phyloP scores from a whole-genome alignment of 192 early-diverging fungal species.

The Phycomyces nitens region DNA sequence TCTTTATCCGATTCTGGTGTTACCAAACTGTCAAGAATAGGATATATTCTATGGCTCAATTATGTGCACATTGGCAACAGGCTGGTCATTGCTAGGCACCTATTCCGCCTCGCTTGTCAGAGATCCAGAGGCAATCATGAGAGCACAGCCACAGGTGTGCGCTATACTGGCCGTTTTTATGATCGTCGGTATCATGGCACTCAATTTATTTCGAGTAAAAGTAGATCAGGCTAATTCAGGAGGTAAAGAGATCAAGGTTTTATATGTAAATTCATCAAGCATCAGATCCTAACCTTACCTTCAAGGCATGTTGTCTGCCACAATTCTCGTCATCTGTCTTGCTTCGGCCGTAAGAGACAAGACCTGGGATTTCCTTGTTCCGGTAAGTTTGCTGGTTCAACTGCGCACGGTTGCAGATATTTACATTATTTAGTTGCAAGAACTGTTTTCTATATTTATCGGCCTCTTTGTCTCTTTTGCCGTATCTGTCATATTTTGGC shows the following conservation, averaged over 20 bases:
- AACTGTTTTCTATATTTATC: conserved; percentile 8
- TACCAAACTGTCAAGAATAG: conserved; percentile 7
- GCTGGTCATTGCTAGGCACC: conserved; percentile 22
- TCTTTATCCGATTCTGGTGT: not conserved
- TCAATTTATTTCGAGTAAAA: conserved; percentile 27
- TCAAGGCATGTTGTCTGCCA: conserved; percentile 31
- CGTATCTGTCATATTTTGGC: conserved; percentile 15
- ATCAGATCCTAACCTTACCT: too few relatives aligned
- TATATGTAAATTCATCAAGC: not conserved
- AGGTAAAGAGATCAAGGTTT: conserved; percentile 14
- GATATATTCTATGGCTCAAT: conserved; percentile 24
- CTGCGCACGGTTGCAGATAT: not conserved
- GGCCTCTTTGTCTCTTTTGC: conserved; percentile 17
- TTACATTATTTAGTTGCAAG: conserved; percentile 13
- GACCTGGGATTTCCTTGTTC: conserved; percentile 4
- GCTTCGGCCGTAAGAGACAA: conserved; percentile 10
- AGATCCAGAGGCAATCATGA: conserved; percentile 4
- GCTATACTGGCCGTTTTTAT: conserved; percentile 19
- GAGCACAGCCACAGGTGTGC: conserved; percentile 16
- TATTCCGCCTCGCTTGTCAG: conserved; percentile 25
- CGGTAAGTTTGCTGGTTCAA: conserved; percentile 6
- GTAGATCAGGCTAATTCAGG: conserved; percentile 32
- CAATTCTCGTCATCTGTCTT: conserved; percentile 28
- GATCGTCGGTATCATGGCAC: conserved; percentile 17
- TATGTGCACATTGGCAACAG: conserved; percentile 25